Evolutionary conservation across 768 basidiomycete species (phyloP).

Genomic region (Suillus hirtellus): DNA sequence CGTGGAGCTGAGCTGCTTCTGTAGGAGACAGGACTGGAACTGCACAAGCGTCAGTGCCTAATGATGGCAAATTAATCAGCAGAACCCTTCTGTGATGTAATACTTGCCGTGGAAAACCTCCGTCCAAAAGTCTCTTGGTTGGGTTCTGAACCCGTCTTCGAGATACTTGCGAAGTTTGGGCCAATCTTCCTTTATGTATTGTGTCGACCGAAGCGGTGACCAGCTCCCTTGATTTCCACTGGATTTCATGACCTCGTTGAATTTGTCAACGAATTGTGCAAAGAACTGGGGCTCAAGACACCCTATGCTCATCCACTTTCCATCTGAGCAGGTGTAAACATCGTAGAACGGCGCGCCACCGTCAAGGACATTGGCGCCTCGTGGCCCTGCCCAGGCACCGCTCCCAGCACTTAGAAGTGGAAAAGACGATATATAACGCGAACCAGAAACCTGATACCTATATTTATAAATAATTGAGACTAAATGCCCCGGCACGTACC

Average conservation of each 20-base stretch:
- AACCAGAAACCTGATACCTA: conserved; percentile 66
- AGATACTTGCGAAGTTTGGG: conserved; percentile 56
- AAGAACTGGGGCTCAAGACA: conserved; percentile 79
- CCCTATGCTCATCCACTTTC: conserved; percentile 73
- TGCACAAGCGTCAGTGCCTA: conserved; percentile 73
- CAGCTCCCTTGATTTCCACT: conserved; percentile 46
- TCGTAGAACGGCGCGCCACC: conserved; percentile 80
- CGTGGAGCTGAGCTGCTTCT: conserved; percentile 55
- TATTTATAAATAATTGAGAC: not conserved
- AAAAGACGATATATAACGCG: conserved; percentile 75
- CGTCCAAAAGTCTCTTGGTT: conserved; percentile 70
- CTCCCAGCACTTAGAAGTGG: conserved; percentile 52
- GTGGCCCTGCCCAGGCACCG: conserved; percentile 39
- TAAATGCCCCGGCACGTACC: conserved; percentile 41
- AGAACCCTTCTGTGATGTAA: not conserved
- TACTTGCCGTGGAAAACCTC: conserved; percentile 60
- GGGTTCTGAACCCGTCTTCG: conserved; percentile 58
- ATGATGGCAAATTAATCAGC: conserved; percentile 4
- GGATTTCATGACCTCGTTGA: conserved; percentile 51
- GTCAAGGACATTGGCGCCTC: conserved; percentile 66
- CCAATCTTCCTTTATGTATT: conserved; percentile 54
- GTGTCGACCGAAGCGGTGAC: conserved; percentile 51
- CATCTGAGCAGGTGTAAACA: conserved; percentile 72
- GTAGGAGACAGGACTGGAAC: conserved; percentile 64
- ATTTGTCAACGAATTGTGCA: conserved; percentile 54